Percentiles rank a stretch among this genome's conserved stretches.
Evolutionary conservation across 495 filamentous ascomycete species (phyloP).

Genomic region (Neurospora terricola): DNA sequence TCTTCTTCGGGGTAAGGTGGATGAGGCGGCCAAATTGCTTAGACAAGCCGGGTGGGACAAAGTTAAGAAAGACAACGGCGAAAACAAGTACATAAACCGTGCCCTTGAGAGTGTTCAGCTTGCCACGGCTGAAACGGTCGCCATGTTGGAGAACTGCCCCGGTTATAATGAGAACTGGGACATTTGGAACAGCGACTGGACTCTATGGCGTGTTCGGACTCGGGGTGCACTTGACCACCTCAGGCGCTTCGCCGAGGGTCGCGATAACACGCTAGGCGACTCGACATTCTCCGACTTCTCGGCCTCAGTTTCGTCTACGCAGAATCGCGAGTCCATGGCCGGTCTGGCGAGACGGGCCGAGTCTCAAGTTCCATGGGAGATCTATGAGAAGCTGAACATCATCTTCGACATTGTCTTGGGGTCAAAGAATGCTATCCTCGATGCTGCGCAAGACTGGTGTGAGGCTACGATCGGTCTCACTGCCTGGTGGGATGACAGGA

Average conservation of each 20-base stretch:
- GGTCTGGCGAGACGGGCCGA: conserved; percentile 64
- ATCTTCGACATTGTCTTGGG: conserved; percentile 72
- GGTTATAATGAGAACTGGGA: conserved; percentile 62
- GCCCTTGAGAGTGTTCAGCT: conserved; percentile 64
- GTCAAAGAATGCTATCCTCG: conserved; percentile 55
- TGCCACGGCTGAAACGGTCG: conserved; percentile 53
- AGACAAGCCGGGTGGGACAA: conserved; percentile 64
- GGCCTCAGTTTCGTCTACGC: conserved; percentile 4
- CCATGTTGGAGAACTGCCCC: conserved; percentile 62
- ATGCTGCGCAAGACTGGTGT: conserved; percentile 69
- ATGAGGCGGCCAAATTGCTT: conserved; percentile 51
- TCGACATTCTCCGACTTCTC: conserved; percentile 30
- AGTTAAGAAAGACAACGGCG: conserved; percentile 41
- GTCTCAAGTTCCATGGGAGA: conserved; percentile 74
- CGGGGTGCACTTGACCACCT: conserved; percentile 56
- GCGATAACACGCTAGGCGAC: conserved; percentile 32
- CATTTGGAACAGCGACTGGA: conserved; percentile 65
- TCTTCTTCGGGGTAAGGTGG: conserved; percentile 61
- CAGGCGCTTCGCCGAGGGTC: conserved; percentile 64
- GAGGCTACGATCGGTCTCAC: conserved; percentile 73
- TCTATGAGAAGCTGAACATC: conserved; percentile 67
- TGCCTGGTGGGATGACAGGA: conserved; percentile 81
- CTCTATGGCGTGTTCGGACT: conserved; percentile 60
- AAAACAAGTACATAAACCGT: conserved; percentile 55
- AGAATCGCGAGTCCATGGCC: conserved; percentile 28